Conservation (phyloP, 176 grass and related monocot genomes). For the Ananas comosus region DNA sequence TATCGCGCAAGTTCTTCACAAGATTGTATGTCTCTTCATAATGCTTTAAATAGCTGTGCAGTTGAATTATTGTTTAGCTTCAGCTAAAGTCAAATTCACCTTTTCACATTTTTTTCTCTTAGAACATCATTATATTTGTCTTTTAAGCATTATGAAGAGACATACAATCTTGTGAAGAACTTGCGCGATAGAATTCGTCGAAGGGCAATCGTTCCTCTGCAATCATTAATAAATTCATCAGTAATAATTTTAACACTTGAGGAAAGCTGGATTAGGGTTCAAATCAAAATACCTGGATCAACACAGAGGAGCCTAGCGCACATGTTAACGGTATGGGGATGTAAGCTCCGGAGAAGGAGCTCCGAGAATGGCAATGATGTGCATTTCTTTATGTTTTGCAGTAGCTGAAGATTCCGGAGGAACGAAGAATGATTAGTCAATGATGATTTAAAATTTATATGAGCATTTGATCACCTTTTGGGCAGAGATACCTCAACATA, state of each 20-base stretch:
- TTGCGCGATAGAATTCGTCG: slow-evolving; percentile 12
- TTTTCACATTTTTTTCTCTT: too few species aligned
- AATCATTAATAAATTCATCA: neutral
- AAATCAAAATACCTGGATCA: slow-evolving; percentile 13
- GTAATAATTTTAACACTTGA: neutral
- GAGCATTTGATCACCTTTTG: neutral
- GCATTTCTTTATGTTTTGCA: slow-evolving; percentile 3
- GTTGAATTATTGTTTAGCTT: too few species aligned
- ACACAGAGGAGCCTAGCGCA: slow-evolving; percentile 12
- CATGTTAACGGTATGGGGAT: slow-evolving; percentile 4
- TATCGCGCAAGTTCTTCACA: slow-evolving; percentile 5
- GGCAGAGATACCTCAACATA: slow-evolving; percentile 34
- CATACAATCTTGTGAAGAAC: slow-evolving; percentile 3
- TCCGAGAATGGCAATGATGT: slow-evolving; percentile 12
- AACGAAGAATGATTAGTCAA: neutral
- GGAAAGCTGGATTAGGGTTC: neutral
- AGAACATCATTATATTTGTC: neutral
- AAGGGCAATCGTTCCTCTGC: slow-evolving; percentile 11
- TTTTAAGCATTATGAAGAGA: neutral
- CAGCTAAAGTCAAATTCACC: neutral
- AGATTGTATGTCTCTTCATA: neutral
- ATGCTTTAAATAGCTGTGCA: neutral
- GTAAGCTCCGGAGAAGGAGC: slow-evolving; percentile 1
- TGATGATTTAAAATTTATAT: neutral
- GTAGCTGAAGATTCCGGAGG: neutral